These are phyloP conservation scores for Dacryopinax spathularia DNA, from an alignment of 768 basidiomycete species.

Conservation along the genomic window DNA sequence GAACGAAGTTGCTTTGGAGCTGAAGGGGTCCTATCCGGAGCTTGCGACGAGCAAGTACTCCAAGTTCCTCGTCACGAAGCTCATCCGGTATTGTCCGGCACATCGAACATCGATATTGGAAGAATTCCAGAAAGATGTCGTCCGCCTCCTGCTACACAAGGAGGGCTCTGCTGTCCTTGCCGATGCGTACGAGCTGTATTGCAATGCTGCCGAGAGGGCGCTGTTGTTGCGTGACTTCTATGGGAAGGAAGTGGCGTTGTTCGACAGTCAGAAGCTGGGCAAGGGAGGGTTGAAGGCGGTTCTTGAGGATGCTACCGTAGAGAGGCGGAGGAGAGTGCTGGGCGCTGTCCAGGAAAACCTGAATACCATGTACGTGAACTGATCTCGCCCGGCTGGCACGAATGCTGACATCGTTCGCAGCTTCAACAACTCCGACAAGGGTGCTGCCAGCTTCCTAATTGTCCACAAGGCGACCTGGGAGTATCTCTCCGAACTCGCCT, in stretches of 20 bases:
- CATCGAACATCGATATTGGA: constrained; percentile 62
- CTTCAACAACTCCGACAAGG: constrained; percentile 86
- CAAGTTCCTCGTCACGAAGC: constrained; percentile 75
- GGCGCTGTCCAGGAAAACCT: constrained; percentile 59
- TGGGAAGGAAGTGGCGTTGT: constrained; percentile 71
- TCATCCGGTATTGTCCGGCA: constrained; percentile 47
- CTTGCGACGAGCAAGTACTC: constrained; percentile 82
- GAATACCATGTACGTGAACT: constrained; percentile 46
- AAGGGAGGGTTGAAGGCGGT: constrained; percentile 45
- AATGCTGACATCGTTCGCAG: constrained; percentile 28
- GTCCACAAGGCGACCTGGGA: constrained; percentile 83
- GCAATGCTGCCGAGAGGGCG: constrained; percentile 70
- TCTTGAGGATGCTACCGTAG: constrained; percentile 41
- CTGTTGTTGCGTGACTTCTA: constrained; percentile 77
- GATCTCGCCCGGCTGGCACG: not conserved
- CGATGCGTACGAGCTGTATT: constrained; percentile 77
- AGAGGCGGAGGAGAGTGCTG: constrained; percentile 53
- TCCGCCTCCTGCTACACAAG: constrained; percentile 66
- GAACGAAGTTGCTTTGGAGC: constrained; percentile 65
- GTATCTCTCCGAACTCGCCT: constrained; percentile 51
- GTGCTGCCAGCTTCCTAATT: constrained; percentile 70
- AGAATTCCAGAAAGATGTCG: constrained; percentile 63
- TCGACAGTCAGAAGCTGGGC: constrained; percentile 45
- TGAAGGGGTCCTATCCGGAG: constrained; percentile 64
- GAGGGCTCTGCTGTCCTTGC: constrained; percentile 74